Percentiles rank a stretch among this genome's conserved stretches.
Evolutionary conservation across 2,329 filamentous ascomycete genomes (phyloP).

Genomic region (Monilinia polystroma): DNA sequence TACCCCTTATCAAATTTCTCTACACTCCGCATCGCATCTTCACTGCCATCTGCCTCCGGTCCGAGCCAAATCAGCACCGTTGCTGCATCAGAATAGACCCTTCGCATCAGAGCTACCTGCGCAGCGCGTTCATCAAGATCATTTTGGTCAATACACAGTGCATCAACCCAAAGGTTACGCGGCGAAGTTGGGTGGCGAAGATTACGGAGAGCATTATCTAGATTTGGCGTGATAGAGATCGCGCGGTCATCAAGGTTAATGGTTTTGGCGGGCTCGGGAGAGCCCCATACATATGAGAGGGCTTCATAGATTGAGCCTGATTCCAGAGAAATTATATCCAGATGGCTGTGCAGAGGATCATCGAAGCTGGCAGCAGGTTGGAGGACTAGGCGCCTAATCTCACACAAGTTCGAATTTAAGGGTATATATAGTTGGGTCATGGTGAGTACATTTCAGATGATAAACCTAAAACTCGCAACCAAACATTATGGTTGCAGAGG

Average conservation of each 20-base stretch:
- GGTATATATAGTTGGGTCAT: constrained; percentile 6
- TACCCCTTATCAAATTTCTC: constrained; percentile 5
- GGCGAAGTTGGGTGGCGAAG: background rate
- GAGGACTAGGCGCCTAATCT: constrained; percentile 22
- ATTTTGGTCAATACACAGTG: constrained; percentile 31
- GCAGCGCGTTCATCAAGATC: constrained; percentile 25
- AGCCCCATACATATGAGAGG: constrained; percentile 26
- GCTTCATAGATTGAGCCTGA: constrained; percentile 23
- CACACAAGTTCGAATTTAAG: background rate
- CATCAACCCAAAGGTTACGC: constrained; percentile 25
- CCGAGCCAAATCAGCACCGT: constrained; percentile 23
- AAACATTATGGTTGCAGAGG: background rate
- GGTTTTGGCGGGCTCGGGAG: background rate
- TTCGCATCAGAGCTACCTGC: constrained; percentile 32
- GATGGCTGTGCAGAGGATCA: constrained; percentile 14
- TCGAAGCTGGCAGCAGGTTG: constrained; percentile 5
- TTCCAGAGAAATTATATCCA: constrained; percentile 20
- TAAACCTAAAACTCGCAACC: background rate
- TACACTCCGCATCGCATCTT: constrained; percentile 14
- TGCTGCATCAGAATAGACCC: constrained; percentile 29
- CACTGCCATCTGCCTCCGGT: constrained; percentile 7
- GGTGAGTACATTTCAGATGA: background rate
- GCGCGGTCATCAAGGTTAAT: constrained; percentile 1
- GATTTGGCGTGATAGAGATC: constrained; percentile 20
- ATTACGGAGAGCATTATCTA: constrained; percentile 22